These are phyloP conservation scores for Pyrenochaeta sp. DNA, from an alignment of 2,329 filamentous ascomycete species.

Conservation along the genomic window DNA sequence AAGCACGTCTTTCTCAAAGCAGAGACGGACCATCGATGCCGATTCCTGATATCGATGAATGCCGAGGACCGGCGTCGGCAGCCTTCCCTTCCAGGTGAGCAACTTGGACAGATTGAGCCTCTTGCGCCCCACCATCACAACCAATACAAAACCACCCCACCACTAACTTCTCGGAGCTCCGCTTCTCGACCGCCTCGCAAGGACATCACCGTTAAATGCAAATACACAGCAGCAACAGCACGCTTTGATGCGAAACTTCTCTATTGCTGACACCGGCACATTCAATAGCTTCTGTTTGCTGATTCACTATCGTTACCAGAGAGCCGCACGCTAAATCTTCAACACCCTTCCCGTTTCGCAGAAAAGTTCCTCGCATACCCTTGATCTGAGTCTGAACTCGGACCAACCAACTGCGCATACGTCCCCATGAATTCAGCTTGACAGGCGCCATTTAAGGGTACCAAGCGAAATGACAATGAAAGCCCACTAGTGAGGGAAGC, in stretches of 20 bases:
- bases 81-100: slow-evolving; percentile 1
- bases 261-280: slow-evolving; percentile 10
- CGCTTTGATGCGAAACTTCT: slow-evolving; percentile 1
- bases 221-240: neutral
- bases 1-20: neutral
- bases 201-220: slow-evolving; percentile 3
- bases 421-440: neutral
- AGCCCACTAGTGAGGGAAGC: neutral
- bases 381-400: slow-evolving; percentile 1
- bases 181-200: slow-evolving; percentile 9
- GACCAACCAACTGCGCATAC: neutral
- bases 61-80: slow-evolving; percentile 16
- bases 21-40: slow-evolving; percentile 6
- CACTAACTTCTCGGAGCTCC: slow-evolving; percentile 3
- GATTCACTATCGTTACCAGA: slow-evolving; percentile 6
- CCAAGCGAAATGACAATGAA: neutral
- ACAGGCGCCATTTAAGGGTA: neutral
- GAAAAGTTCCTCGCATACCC: neutral
- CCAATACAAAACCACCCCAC: slow-evolving; percentile 6
- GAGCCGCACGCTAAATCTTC: slow-evolving; percentile 1
- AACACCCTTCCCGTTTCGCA: neutral
- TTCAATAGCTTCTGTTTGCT: slow-evolving; percentile 2
- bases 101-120: slow-evolving; percentile 1
- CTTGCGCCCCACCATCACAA: neutral
- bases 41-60: slow-evolving; percentile 4